These are phyloP conservation scores for Trichophaea hybrida DNA, from an alignment of 2,329 filamentous ascomycete genomes.

Conservation along the genomic window DNA sequence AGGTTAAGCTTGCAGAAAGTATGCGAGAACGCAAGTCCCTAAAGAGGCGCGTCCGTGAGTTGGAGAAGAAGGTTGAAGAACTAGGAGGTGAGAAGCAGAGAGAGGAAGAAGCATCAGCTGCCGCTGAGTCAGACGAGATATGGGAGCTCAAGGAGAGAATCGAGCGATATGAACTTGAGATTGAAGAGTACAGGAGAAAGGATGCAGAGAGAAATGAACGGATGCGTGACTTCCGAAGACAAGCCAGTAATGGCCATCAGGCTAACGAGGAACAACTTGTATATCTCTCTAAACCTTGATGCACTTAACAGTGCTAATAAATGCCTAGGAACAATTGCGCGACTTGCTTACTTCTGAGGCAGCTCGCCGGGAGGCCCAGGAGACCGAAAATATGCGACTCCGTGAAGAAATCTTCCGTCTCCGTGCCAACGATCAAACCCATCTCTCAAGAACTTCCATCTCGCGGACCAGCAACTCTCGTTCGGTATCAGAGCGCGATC, in stretches of 20 bases:
- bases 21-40: constrained; percentile 82
- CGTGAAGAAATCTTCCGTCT: constrained; percentile 71
- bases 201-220: constrained; percentile 38
- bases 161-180: constrained; percentile 68
- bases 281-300: constrained; percentile 6
- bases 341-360: constrained; percentile 88
- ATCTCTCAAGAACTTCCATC: background rate
- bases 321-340: constrained; percentile 73
- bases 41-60: constrained; percentile 64
- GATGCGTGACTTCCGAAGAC: constrained; percentile 33
- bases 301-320: constrained; percentile 30
- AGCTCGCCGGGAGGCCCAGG: constrained; percentile 70
- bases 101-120: constrained; percentile 42
- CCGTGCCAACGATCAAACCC: constrained; percentile 31
- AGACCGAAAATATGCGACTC: constrained; percentile 73
- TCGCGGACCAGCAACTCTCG: background rate
- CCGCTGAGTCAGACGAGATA: constrained; percentile 62
- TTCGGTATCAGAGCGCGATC: constrained; percentile 3
- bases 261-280: constrained; percentile 34
- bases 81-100: constrained; percentile 38
- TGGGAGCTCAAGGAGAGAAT: constrained; percentile 70
- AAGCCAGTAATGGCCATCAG: constrained; percentile 34
- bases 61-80: constrained; percentile 63
- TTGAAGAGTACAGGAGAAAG: constrained; percentile 69
- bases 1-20: constrained; percentile 73